Conservation (phyloP, 257 asterid species). For the Pogostemon cablin region DNA sequence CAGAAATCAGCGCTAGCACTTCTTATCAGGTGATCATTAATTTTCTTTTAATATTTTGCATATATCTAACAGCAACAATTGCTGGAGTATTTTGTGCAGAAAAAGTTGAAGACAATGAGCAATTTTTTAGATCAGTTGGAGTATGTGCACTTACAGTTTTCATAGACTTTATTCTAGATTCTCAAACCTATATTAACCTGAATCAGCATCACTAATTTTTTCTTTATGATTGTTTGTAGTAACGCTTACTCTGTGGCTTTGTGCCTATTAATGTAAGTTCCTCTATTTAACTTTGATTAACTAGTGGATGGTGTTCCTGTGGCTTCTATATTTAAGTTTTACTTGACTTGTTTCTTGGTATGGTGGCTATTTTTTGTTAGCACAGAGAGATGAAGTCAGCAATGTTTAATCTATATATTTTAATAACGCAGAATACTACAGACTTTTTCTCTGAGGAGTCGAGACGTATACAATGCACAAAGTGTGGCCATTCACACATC, state of each 20-base stretch:
- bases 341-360: slow-evolving; percentile 13
- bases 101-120: slow-evolving; percentile 1
- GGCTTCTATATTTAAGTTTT: slow-evolving; percentile 3
- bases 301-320: neutral
- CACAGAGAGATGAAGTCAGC: neutral
- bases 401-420: neutral
- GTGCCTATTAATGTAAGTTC: neutral
- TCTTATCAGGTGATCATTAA: slow-evolving; percentile 63
- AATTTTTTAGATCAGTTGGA: neutral
- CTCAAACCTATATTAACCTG: slow-evolving; percentile 24
- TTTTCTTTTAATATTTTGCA: neutral
- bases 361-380: slow-evolving; percentile 2
- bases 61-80: slow-evolving; percentile 8
- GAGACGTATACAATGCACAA: slow-evolving; percentile 93
- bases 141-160: neutral
- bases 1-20: slow-evolving; percentile 83
- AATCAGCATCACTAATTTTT: neutral
- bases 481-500: slow-evolving; percentile 89
- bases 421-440: slow-evolving; percentile 58
- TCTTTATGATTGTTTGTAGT: neutral
- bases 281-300: neutral
- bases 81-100: neutral
- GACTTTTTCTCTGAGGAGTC: slow-evolving; percentile 87
- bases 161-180: slow-evolving; percentile 15
- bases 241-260: neutral